Evolutionary conservation across 1,139 yeast genomes (phyloP), one percentile per base, ranked within the genome.

Genomic region (Hyphopichia burtonii): DNA sequence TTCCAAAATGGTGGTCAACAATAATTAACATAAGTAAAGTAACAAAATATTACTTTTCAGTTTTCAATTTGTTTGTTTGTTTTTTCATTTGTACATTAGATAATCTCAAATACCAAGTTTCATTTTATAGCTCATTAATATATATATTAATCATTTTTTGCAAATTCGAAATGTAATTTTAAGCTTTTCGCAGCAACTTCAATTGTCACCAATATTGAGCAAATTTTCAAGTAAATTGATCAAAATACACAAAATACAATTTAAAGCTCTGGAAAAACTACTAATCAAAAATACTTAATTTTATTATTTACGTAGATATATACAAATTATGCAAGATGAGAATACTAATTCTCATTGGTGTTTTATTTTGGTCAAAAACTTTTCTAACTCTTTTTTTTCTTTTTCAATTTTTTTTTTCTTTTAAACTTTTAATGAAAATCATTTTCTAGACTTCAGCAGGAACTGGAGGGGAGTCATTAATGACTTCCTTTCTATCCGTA

Each of bases 1-100:
- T 68, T 66, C 55, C 71, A 60, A 41, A 58, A 55, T 50, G 58
- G 49, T 11, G 46, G 49, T 17, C 41, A 38, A 27, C 37, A 38
- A 20, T 27, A 17, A 19, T 4, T n/a, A 27, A 6, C 23, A 22
- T 9, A 6, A 6, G 23, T 6, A 22, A 22, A n/a, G n/a, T n/a
- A n/a, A n/a, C n/a, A 9, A 8, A 25, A 11, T 11, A 25, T 7
- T 11, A 25, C n/a, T n/a, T n/a, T n/a, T n/a, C n/a, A n/a, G n/a
- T n/a, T n/a, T n/a, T 11, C 28, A 25, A 8, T 25, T 7, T 11
- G 3, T 25, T 10, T 11, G 4, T 25, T 25, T 25, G 12, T 12
- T 10, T 25, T 25, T 25, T 7, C 18, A 4, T 16, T 14, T 30
- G 32, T 30, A 30, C 17, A 30, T 30, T 30, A 30, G 15, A 30